Conservation (phyloP, 208 protist species). For the Crithidia sp. region DNA sequence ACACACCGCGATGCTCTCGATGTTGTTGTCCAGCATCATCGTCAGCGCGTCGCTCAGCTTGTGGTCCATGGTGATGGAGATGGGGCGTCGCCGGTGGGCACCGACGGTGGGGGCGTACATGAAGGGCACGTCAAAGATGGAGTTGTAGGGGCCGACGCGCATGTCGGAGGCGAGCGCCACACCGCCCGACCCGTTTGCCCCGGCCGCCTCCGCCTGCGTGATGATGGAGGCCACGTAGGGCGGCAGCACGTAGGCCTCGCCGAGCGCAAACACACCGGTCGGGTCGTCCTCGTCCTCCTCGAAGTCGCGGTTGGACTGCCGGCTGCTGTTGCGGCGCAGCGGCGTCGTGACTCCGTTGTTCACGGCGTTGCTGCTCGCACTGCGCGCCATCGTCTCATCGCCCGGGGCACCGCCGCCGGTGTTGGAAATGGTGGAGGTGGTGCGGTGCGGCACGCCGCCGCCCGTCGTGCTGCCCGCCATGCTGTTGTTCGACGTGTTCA, state of each 20-base stretch:
- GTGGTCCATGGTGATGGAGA: slow-evolving; percentile 79
- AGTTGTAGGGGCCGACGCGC: slow-evolving; percentile 64
- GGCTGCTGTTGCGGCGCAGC: slow-evolving; percentile 10
- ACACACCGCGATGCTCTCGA: slow-evolving; percentile 75
- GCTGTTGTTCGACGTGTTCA: slow-evolving; percentile 19
- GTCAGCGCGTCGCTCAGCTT: slow-evolving; percentile 70
- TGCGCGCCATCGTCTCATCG: slow-evolving; percentile 24
- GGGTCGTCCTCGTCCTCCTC: slow-evolving; percentile 37
- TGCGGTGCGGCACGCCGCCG: slow-evolving; percentile 12
- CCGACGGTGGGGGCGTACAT: slow-evolving; percentile 67
- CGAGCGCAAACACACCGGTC: slow-evolving; percentile 36
- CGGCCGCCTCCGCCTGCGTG: slow-evolving; percentile 42
- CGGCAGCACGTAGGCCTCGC: slow-evolving; percentile 54
- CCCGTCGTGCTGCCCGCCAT: slow-evolving; percentile 13
- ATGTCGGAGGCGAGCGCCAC: slow-evolving; percentile 36
- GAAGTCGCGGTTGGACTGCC: slow-evolving; percentile 21
- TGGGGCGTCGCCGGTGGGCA: slow-evolving; percentile 46
- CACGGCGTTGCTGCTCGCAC: slow-evolving; percentile 23
- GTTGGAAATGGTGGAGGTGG: slow-evolving; percentile 18
- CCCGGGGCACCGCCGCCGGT: slow-evolving; percentile 6
- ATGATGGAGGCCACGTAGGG: slow-evolving; percentile 64
- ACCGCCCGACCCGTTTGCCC: slow-evolving; percentile 38
- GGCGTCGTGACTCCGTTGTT: slow-evolving; percentile 20
- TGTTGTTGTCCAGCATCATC: slow-evolving; percentile 68
- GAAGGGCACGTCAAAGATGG: slow-evolving; percentile 84